Conservation (phyloP, 2,329 filamentous ascomycete genomes). For the Verticillium nonalfalfae region DNA sequence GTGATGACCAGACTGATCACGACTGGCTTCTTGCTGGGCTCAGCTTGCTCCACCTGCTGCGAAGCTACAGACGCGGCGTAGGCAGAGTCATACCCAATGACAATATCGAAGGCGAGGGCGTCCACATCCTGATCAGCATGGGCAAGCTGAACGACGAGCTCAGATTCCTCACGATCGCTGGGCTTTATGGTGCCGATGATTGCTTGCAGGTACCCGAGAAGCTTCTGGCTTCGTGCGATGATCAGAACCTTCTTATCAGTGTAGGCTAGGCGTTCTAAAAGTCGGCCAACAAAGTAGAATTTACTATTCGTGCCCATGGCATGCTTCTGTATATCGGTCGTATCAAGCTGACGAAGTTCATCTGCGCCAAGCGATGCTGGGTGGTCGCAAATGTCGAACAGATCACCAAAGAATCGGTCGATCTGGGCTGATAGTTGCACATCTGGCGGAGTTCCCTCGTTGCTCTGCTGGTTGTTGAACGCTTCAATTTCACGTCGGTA, state of each 20-base stretch:
- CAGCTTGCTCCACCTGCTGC: slow-evolving; percentile 11
- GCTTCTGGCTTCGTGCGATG: slow-evolving; percentile 40
- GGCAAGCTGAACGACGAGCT: slow-evolving; percentile 32
- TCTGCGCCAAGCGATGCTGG: slow-evolving; percentile 45
- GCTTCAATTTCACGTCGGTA: slow-evolving; percentile 35
- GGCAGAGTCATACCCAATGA: slow-evolving; percentile 48
- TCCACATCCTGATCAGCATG: slow-evolving; percentile 30
- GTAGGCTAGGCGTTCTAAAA: slow-evolving; percentile 38
- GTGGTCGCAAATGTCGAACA: slow-evolving; percentile 52
- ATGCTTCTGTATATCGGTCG: slow-evolving; percentile 42
- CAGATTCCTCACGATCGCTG: slow-evolving; percentile 9
- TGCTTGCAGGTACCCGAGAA: slow-evolving; percentile 45
- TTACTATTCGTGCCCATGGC: slow-evolving; percentile 52
- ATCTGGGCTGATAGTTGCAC: slow-evolving; percentile 35
- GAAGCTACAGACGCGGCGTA: slow-evolving; percentile 31
- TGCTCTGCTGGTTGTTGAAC: slow-evolving; percentile 27
- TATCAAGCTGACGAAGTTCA: slow-evolving; percentile 26
- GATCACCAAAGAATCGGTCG: slow-evolving; percentile 41
- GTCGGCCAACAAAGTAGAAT: slow-evolving; percentile 51
- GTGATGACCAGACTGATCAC: slow-evolving; percentile 42
- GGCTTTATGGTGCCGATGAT: slow-evolving; percentile 27
- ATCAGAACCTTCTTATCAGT: slow-evolving; percentile 44
- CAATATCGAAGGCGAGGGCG: slow-evolving; percentile 36
- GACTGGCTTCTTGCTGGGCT: slow-evolving; percentile 28
- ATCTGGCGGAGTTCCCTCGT: slow-evolving; percentile 13